These are phyloP conservation scores for Cetradonia linearis DNA, from an alignment of 495 filamentous ascomycete genomes.

Conservation along the genomic window DNA sequence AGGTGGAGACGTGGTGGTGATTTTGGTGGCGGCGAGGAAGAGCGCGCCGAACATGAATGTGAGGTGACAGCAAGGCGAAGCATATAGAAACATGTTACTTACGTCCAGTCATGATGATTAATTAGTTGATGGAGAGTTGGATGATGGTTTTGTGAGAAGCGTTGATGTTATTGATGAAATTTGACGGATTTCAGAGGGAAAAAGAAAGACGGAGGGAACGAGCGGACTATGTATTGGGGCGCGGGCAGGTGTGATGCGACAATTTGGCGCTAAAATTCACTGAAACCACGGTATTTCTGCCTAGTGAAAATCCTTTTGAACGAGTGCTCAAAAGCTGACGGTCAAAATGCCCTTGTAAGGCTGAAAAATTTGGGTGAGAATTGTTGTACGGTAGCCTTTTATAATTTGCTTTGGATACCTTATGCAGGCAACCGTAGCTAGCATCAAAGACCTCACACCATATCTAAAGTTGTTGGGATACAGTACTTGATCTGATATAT, in stretches of 20 bases:
- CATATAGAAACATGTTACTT: constrained; percentile 41
- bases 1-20: constrained; percentile 8
- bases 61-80: constrained; percentile 12
- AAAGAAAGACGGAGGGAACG: constrained; percentile 25
- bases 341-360: constrained; percentile 14
- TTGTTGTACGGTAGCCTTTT: neutral
- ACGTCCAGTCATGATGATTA: constrained; percentile 88
- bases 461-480: no score
- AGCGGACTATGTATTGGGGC: constrained; percentile 29
- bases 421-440: neutral
- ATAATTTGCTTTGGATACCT: neutral
- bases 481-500: no score
- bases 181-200: constrained; percentile 21
- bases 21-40: constrained; percentile 11
- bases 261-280: constrained; percentile 22
- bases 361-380: constrained; percentile 17
- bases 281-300: constrained; percentile 17
- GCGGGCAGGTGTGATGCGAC: constrained; percentile 24
- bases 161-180: constrained; percentile 6
- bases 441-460: neutral
- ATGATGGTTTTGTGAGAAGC: neutral
- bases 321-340: constrained; percentile 22
- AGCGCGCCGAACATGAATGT: constrained; percentile 22
- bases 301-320: constrained; percentile 17
- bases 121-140: constrained; percentile 8